Evolutionary conservation across 1,284 basidiomycete genomes (phyloP), one percentile per base, ranked within the genome.

Genomic region (Trichosporon inkin): DNA sequence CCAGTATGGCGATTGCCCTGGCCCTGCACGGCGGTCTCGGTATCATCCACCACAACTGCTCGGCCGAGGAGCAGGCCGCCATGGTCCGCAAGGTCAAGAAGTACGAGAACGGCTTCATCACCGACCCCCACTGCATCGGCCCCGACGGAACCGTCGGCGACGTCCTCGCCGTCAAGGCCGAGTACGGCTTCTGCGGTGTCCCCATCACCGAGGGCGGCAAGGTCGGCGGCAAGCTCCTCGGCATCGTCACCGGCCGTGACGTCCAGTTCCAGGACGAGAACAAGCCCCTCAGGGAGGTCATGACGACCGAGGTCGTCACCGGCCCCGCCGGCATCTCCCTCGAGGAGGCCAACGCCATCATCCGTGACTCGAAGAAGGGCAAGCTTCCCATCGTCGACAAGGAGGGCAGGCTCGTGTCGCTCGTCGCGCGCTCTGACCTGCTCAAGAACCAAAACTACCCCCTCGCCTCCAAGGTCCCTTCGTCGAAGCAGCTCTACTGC

Each of bases 371-470:
- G 52, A 99, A 99, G 79, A 98, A 97, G 83, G 95, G 95, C 65
- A 99, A 99, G 79, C 85, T 99, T 1, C 95, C 92, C 55, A 89
- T 97, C 71, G 82, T 96, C 68, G 88, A 96, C 78, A 70, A 79
- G 7, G 71, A 84, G 55, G 90, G 90, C 60, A 82, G 86, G 66
- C 87, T 96, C 51, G 84, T 88, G 53, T 89, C 92, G 22, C 88
- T 96, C 62, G 87, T 97, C 60, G 91, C 93, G 5, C 92, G 95
- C 61, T 97, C 94, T 39, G 95, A 99, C 79, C 82, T 99, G 62
- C 86, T 99, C 75, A 99, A 99, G 81, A 98, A 97, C 81, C 92
- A 97, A 76, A 94, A 91, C 66, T 99, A 89, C 80, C 96, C 95
- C 2, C 85, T 97, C 55, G 93, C 95, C 0, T 92, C 89, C 69